Base-by-base conservation (phyloP, 2,329 filamentous ascomycete genomes). In the Cercospora canescens region DNA sequence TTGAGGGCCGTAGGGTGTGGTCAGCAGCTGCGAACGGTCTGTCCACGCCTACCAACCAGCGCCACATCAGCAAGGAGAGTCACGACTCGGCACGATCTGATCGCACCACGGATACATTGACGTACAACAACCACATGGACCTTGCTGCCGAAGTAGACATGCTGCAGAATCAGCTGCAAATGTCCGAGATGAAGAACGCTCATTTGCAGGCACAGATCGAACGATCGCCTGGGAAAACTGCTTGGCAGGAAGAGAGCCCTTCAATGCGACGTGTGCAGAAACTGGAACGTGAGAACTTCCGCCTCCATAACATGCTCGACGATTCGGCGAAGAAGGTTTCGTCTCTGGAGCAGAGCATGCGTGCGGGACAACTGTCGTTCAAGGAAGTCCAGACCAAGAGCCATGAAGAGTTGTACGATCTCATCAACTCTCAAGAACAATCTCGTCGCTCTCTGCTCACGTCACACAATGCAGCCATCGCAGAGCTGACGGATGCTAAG, bases 271-370 rank as follows among this genome's bases (percentile, higher is more conserved):
- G 95, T 16, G 90, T 97, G 74, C 91, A 96, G 76, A 94, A 97
- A 80, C 86, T 98, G 5, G 94, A 98, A 79, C 89, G 93, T 72
- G 94, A 92, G 76, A 98, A 98, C 79, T 94, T 87, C 77, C 89
- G 93, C 64, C 85, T 98, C 14, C 94, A 98, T 75, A 93, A 96
- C 69, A 92, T 96, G 87, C 89, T 98, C 5, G 94, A 98, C 78
- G 93, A 97, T 77, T 97, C 94, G 2, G 85, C 90, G 18, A 94
- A 92, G 83, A 97, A 97, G 81, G 90, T 97, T 2, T 97, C 94
- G 6, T 87, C 90, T 0, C 81, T 98, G 24, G 95, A 98, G 79
- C 91, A 92, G 76, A 93, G 89, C 67, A 90, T 98, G 64, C 91
- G 90, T 65, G 91, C 90, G 37, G 95, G 94, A 12, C 92, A 97